Evolutionary conservation across 2,329 filamentous ascomycete genomes (phyloP).

Genomic region (Neofusicoccum laricinum): DNA sequence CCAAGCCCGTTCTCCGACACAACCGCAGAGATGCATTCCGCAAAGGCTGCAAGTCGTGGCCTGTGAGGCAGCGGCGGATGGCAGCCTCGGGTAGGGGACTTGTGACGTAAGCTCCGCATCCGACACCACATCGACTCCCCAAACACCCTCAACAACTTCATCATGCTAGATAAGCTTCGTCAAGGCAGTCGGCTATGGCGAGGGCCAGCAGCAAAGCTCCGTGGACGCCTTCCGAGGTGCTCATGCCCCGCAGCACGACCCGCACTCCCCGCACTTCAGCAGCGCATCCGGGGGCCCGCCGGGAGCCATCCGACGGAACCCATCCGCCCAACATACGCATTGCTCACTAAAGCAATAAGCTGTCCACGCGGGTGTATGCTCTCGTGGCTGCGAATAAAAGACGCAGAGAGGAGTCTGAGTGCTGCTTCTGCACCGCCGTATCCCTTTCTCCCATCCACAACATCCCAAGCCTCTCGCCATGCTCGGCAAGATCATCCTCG

Average conservation of each 20-base stretch:
- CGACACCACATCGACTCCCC: background rate
- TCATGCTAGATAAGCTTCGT: too few species aligned
- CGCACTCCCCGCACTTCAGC: background rate
- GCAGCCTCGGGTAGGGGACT: background rate
- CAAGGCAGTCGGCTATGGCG: background rate
- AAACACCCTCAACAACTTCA: too few species aligned
- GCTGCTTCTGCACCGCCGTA: too few species aligned
- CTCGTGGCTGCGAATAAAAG: background rate
- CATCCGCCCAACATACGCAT: background rate
- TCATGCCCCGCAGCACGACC: background rate
- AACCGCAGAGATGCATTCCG: too few species aligned
- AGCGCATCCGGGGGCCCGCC: background rate
- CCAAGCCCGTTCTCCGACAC: too few species aligned
- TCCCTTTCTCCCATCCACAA: background rate
- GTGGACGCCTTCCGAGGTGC: background rate
- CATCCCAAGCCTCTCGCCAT: conserved; percentile 31
- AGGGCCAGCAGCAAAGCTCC: background rate
- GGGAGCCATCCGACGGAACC: conserved; percentile 7
- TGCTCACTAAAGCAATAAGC: background rate
- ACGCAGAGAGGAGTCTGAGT: background rate
- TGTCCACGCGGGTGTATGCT: too few species aligned
- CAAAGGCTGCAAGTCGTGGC: too few species aligned
- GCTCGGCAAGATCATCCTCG: conserved; percentile 60
- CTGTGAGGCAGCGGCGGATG: background rate
- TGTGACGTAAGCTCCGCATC: background rate